phyloP scores from a whole-genome alignment of 768 basidiomycete species.

The Lentinula raphanica region DNA sequence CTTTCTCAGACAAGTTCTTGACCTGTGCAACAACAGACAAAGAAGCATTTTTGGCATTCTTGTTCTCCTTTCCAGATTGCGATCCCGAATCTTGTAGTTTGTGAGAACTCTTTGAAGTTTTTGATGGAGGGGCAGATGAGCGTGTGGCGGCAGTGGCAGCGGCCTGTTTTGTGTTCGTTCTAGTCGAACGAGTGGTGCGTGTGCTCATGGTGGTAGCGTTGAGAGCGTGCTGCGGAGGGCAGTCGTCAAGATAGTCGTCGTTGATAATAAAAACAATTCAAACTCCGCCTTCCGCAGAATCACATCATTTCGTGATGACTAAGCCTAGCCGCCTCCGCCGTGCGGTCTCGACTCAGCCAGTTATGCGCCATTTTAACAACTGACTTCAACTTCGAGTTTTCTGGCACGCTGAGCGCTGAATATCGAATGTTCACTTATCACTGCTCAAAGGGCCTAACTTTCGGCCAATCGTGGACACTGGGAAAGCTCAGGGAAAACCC shows the following conservation, averaged over 20 bases:
- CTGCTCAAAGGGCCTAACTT: too few relatives aligned
- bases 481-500: too few relatives aligned
- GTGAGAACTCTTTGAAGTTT: neutral
- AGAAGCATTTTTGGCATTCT: conserved; percentile 12
- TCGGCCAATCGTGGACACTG: too few relatives aligned
- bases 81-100: conserved; percentile 10
- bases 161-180: neutral
- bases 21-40: conserved; percentile 17
- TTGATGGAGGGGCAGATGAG: neutral
- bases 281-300: neutral
- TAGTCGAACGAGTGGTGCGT: conserved; percentile 6
- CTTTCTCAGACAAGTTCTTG: neutral
- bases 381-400: too few relatives aligned
- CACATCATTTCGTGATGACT: neutral
- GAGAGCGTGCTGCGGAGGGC: neutral
- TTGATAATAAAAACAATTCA: conserved; percentile 1
- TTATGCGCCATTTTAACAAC: too few relatives aligned
- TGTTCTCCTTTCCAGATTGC: conserved; percentile 24
- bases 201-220: conserved; percentile 8
- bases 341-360: too few relatives aligned
- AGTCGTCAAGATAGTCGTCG: neutral
- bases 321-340: too few relatives aligned
- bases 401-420: too few relatives aligned
- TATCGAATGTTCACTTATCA: too few relatives aligned
- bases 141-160: too few relatives aligned